A percentile compares a stretch with the other conserved stretches of the same genome.
Evolutionary conservation across 108 stramenopile genomes (phyloP).

Genomic region (Epipyxis sp.): DNA sequence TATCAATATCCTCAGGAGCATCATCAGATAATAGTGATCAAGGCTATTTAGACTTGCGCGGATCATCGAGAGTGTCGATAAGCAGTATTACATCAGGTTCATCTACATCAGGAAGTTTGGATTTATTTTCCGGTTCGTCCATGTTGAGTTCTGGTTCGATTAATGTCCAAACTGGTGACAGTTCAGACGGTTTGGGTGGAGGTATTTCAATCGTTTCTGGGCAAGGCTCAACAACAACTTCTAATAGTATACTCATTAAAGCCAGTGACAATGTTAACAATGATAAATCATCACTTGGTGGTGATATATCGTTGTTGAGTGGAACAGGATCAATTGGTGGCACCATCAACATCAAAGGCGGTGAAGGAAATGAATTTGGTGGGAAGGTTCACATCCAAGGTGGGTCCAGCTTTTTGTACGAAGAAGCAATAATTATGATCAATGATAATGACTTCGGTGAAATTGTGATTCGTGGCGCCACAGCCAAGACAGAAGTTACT

Average conservation of each 20-base stretch:
- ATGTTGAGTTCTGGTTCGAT: background rate
- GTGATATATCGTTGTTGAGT: too few species aligned
- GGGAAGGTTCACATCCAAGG: background rate
- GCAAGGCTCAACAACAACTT: too few species aligned
- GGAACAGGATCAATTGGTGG: too few species aligned
- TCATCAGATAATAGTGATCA: background rate
- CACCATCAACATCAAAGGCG: too few species aligned
- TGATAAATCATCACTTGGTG: too few species aligned
- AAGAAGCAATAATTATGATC: slow-evolving; percentile 2
- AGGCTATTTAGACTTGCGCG: too few species aligned
- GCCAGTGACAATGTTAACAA: too few species aligned
- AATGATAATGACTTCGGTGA: too few species aligned
- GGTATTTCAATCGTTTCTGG: background rate
- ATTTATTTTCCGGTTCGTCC: background rate
- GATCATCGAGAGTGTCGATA: too few species aligned
- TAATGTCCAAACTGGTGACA: background rate
- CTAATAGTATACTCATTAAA: too few species aligned
- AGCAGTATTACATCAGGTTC: too few species aligned
- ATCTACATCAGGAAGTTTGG: background rate
- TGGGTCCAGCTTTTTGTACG: background rate
- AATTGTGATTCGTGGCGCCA: background rate
- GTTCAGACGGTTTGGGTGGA: background rate
- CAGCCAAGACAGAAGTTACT: background rate
- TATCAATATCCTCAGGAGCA: background rate
- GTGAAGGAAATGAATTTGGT: too few species aligned